Base-by-base conservation (phyloP, 2,329 filamentous ascomycete genomes). In the Monilinia vaccinii-corymbosi region DNA sequence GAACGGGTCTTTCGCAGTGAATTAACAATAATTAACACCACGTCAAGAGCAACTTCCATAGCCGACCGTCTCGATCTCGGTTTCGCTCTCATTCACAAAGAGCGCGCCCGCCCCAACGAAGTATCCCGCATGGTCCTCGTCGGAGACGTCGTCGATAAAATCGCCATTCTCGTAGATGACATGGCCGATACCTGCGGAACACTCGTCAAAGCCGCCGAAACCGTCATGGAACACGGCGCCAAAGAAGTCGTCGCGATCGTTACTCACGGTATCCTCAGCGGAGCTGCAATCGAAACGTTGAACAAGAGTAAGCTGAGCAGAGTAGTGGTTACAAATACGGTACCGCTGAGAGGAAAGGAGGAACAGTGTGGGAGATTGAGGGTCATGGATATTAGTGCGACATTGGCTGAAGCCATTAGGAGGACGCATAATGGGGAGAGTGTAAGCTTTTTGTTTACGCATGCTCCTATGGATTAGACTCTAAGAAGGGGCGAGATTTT, bases 111-210 rank as follows among this genome's bases (percentile, higher is more conserved):
- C n/a, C 86, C 86, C 62, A 95, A 96, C 70, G 91, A 95, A 71
- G 91, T 96, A 63, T 91, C 88, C 11, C 87, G 90, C 69, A 96
- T 96, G 91, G 89, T 91, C 0, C 86, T 99, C n/a, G 93, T 97
- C 55, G 94, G 94, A 66, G 91, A 95, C 66, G 94, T 97, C 50
- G 82, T 85, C 66, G 89, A 89, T 76, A 94, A 94, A 77, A 86
- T 93, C 34, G 93, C 93, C 62, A 97, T 99, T 71, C 85, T 99
- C 52, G 93, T 99, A 51, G 93, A 97, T 73, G 93, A 97, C 73
- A 97, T 97, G 91, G 92, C 92, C 36, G 93, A 97, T 72, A 97
- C 93, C 4, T 97, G 92, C 73, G 91, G 91, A 67, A 96, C 91
- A 1, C 78, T 89, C 14, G 84, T 81, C 73, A 97, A 97, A 77